phyloP scores from a whole-genome alignment of 2,329 filamentous ascomycete genomes.

The Coniochaeta pulveracea region DNA sequence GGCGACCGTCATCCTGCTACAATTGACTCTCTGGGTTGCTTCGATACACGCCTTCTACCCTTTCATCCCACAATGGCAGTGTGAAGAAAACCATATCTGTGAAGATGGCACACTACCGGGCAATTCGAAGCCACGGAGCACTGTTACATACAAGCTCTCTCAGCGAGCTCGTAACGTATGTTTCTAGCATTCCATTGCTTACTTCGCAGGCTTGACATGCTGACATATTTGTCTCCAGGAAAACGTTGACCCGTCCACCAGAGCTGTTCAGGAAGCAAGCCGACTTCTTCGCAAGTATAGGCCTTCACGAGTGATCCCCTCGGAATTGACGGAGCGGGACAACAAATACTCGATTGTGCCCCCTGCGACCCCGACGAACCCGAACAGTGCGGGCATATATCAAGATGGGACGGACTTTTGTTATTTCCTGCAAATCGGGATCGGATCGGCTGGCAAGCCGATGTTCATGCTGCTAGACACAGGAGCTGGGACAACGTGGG shows the following conservation, averaged over 20 bases:
- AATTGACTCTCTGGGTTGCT: slow-evolving; percentile 35
- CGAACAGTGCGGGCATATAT: slow-evolving; percentile 42
- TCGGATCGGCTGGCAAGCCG: slow-evolving; percentile 42
- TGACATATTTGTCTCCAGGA: slow-evolving; percentile 16
- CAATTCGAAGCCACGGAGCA: slow-evolving; percentile 2
- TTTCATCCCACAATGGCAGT: slow-evolving; percentile 23
- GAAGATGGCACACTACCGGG: slow-evolving; percentile 12
- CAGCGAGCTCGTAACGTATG: slow-evolving; percentile 24
- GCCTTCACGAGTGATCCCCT: slow-evolving; percentile 8
- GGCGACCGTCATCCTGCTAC: slow-evolving; percentile 24
- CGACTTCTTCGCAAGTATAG: slow-evolving; percentile 28
- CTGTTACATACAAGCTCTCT: slow-evolving; percentile 29
- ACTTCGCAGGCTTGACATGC: neutral
- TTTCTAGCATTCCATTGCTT: slow-evolving; percentile 6
- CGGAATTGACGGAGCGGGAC: slow-evolving; percentile 22
- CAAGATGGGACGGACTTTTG: slow-evolving; percentile 57
- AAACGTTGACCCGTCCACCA: slow-evolving; percentile 19
- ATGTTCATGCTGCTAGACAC: slow-evolving; percentile 56
- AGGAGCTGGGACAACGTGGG: slow-evolving; percentile 66
- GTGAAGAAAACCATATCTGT: slow-evolving; percentile 16
- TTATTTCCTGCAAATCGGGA: slow-evolving; percentile 46
- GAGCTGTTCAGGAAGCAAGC: slow-evolving; percentile 24
- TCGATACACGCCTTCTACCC: slow-evolving; percentile 35
- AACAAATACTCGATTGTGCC: slow-evolving; percentile 36
- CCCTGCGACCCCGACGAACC: slow-evolving; percentile 30